Evolutionary conservation across 2,329 filamentous ascomycete species (phyloP).

Genomic region (Ascochyta viciae-villosae): DNA sequence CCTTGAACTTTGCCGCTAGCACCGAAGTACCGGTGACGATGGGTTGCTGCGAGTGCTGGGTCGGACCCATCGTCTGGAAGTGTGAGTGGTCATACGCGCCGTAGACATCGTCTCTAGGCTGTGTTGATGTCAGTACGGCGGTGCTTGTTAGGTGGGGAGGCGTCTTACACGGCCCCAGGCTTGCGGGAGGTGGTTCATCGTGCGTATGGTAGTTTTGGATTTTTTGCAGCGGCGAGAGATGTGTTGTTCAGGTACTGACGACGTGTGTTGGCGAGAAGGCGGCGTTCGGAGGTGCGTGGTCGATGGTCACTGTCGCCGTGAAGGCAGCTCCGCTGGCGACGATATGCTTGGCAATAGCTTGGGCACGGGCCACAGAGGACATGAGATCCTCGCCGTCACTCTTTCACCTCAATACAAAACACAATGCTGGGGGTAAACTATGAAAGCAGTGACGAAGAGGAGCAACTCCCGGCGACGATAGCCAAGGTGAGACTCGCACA

Average conservation of each 20-base stretch:
- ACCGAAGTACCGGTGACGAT: slow-evolving; percentile 97
- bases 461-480: slow-evolving; percentile 44
- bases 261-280: slow-evolving; percentile 7
- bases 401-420: slow-evolving; percentile 7
- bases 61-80: slow-evolving; percentile 72
- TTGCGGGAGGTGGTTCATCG: slow-evolving; percentile 71
- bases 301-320: slow-evolving; percentile 14
- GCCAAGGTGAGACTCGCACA: slow-evolving; percentile 50
- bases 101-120: slow-evolving; percentile 98
- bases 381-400: not conserved
- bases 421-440: slow-evolving; percentile 53
- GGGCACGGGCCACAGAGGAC: slow-evolving; percentile 6
- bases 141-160: slow-evolving; percentile 17
- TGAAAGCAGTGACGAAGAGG: slow-evolving; percentile 57
- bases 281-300: slow-evolving; percentile 31
- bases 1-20: slow-evolving; percentile 92
- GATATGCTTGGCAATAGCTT: slow-evolving; percentile 15
- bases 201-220: slow-evolving; percentile 26
- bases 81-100: slow-evolving; percentile 90
- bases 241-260: not conserved
- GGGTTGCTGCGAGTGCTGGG: slow-evolving; percentile 85
- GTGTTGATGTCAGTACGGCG: slow-evolving; percentile 31
- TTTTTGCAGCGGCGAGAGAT: not conserved
- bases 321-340: slow-evolving; percentile 41
- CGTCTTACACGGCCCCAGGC: slow-evolving; percentile 68